A percentile compares a stretch with the other conserved stretches of the same genome.
Evolutionary conservation across 1,284 basidiomycete genomes (phyloP).

Genomic region (Hemileccinum hortonii): DNA sequence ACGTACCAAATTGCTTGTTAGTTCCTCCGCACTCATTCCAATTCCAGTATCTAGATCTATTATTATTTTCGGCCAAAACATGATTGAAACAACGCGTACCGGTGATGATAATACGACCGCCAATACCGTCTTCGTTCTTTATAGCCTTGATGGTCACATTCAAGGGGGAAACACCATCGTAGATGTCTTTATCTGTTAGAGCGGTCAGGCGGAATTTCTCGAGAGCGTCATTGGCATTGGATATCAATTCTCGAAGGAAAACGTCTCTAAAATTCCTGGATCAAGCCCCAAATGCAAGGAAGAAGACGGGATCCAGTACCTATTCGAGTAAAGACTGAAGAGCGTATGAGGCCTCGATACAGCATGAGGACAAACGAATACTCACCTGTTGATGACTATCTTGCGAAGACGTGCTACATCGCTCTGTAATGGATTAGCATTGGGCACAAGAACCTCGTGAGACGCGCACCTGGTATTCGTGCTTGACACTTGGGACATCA

Average conservation of each 20-base stretch:
- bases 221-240: slow-evolving; percentile 92
- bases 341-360: slow-evolving; percentile 15
- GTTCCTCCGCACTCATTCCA: slow-evolving; percentile 87
- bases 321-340: slow-evolving; percentile 73
- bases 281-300: slow-evolving; percentile 10
- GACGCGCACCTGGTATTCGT: slow-evolving; percentile 73
- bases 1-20: slow-evolving; percentile 67
- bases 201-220: slow-evolving; percentile 87
- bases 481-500: slow-evolving; percentile 53
- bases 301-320: slow-evolving; percentile 37
- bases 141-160: slow-evolving; percentile 86
- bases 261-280: slow-evolving; percentile 62
- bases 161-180: slow-evolving; percentile 67
- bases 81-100: slow-evolving; percentile 44
- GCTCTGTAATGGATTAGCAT: slow-evolving; percentile 52
- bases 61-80: neutral
- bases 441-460: neutral
- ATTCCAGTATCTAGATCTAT: slow-evolving; percentile 78
- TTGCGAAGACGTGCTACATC: slow-evolving; percentile 89
- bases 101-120: slow-evolving; percentile 76
- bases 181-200: slow-evolving; percentile 74
- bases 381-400: slow-evolving; percentile 85
- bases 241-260: slow-evolving; percentile 90
- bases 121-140: slow-evolving; percentile 63
- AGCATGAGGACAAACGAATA: neutral